Evolutionary conservation across 2,329 filamentous ascomycete species (phyloP).

Genomic region (Pezicula neosporulosa): DNA sequence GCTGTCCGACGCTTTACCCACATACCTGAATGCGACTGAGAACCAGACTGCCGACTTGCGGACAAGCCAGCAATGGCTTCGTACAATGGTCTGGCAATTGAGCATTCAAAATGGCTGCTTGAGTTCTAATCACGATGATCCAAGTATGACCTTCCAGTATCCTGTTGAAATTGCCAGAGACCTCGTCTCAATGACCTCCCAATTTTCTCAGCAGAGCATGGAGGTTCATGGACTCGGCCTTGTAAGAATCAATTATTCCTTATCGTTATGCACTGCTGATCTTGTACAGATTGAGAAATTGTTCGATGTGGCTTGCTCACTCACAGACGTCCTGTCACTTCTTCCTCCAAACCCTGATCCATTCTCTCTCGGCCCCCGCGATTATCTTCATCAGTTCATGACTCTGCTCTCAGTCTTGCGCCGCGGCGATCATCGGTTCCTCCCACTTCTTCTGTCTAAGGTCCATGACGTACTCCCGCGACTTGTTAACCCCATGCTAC

Average conservation of each 20-base stretch:
- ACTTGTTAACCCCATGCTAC: constrained; percentile 56
- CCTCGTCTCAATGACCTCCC: constrained; percentile 61
- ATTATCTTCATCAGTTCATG: constrained; percentile 69
- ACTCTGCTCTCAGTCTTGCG: constrained; percentile 67
- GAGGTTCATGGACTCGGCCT: constrained; percentile 73
- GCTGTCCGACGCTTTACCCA: constrained; percentile 50
- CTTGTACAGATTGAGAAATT: constrained; percentile 67
- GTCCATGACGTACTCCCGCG: constrained; percentile 68
- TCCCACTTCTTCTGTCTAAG: constrained; percentile 74
- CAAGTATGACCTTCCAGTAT: constrained; percentile 59
- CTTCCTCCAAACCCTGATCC: constrained; percentile 57
- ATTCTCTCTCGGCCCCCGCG: constrained; percentile 65
- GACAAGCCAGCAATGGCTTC: constrained; percentile 62
- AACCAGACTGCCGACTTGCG: constrained; percentile 51
- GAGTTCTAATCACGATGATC: constrained; percentile 43
- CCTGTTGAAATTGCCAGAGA: constrained; percentile 61
- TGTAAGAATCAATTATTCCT: constrained; percentile 42
- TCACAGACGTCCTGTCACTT: constrained; percentile 70
- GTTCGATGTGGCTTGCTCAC: constrained; percentile 69
- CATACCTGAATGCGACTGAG: constrained; percentile 47
- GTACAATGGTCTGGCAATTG: constrained; percentile 61
- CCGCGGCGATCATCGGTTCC: constrained; percentile 72
- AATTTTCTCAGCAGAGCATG: constrained; percentile 69
- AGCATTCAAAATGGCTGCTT: constrained; percentile 51
- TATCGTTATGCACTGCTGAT: constrained; percentile 5